Percentiles rank a stretch among this genome's conserved stretches.
phyloP scores from a whole-genome alignment of 176 grass and related monocot species.

The Panicum miliaceum region DNA sequence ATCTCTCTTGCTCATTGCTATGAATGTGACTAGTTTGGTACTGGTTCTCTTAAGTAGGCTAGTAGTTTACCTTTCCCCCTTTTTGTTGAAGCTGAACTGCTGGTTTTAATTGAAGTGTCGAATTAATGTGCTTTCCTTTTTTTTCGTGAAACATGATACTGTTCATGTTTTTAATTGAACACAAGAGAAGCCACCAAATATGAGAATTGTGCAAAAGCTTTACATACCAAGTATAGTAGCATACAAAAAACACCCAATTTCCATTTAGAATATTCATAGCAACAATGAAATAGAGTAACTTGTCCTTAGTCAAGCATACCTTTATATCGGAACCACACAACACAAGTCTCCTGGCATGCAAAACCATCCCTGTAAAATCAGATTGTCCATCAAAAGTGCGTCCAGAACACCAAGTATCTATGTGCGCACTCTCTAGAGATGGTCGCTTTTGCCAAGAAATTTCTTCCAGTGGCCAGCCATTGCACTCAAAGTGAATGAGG shows the following conservation, averaged over 20 bases:
- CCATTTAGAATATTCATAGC: not conserved
- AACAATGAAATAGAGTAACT: not conserved
- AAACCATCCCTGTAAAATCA: constrained; percentile 17
- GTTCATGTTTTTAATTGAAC: not conserved
- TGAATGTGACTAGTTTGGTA: not conserved
- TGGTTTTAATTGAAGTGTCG: not conserved
- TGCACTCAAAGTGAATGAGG: constrained; percentile 37
- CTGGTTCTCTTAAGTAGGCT: not conserved
- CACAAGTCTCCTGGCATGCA: constrained; percentile 10
- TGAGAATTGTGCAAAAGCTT: not conserved
- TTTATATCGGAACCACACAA: constrained; percentile 14
- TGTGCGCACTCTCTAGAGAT: constrained; percentile 38
- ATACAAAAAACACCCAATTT: not conserved
- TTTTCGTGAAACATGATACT: not conserved
- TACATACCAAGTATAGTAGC: not conserved
- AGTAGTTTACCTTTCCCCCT: no score
- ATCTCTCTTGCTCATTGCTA: not conserved
- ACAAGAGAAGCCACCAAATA: not conserved
- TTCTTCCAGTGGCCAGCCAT: constrained; percentile 1
- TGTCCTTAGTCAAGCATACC: not conserved
- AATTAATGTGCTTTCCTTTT: not conserved
- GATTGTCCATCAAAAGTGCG: not conserved
- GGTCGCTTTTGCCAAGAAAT: constrained; percentile 22
- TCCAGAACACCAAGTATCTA: constrained; percentile 17
- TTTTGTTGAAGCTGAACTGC: not conserved